phyloP scores from a whole-genome alignment of 2,329 filamentous ascomycete species.

The Cladosporium halotolerans region DNA sequence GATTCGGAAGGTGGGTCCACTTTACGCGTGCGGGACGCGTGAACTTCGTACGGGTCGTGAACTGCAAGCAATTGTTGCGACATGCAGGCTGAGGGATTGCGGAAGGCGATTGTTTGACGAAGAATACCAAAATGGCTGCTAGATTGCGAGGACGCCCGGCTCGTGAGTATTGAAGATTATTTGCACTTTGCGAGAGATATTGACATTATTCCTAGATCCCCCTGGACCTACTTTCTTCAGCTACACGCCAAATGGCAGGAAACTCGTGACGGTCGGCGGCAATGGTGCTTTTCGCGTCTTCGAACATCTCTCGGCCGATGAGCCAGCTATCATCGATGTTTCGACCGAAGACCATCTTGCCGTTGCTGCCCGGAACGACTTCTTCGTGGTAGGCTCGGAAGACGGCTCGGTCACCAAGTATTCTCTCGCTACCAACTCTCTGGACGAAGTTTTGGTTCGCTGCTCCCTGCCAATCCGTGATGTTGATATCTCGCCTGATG shows the following conservation, averaged over 20 bases:
- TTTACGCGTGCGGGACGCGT: constrained; percentile 1
- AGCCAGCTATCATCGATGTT: constrained; percentile 88
- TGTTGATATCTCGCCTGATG: constrained; percentile 72
- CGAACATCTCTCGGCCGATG: constrained; percentile 82
- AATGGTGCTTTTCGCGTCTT: constrained; percentile 94
- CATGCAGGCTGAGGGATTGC: constrained; percentile 4
- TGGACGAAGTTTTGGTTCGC: constrained; percentile 77
- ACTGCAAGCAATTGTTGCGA: neutral
- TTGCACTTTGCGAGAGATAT: too few species aligned
- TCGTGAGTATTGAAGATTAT: constrained; percentile 34
- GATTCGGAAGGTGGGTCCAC: neutral
- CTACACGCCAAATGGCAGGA: constrained; percentile 83
- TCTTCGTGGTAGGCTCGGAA: constrained; percentile 84
- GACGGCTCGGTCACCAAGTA: constrained; percentile 95
- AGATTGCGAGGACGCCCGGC: constrained; percentile 58
- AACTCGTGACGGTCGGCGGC: constrained; percentile 82
- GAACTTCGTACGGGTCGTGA: neutral
- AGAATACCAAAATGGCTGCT: constrained; percentile 23
- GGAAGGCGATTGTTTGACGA: neutral
- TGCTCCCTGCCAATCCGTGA: constrained; percentile 83
- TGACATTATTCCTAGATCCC: constrained; percentile 51
- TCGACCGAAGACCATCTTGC: constrained; percentile 79
- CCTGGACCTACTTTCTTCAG: constrained; percentile 79
- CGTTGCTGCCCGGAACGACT: constrained; percentile 69
- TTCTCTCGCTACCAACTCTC: constrained; percentile 64